phyloP scores from a whole-genome alignment of 139 green algal species.

The Closterium sp. region DNA sequence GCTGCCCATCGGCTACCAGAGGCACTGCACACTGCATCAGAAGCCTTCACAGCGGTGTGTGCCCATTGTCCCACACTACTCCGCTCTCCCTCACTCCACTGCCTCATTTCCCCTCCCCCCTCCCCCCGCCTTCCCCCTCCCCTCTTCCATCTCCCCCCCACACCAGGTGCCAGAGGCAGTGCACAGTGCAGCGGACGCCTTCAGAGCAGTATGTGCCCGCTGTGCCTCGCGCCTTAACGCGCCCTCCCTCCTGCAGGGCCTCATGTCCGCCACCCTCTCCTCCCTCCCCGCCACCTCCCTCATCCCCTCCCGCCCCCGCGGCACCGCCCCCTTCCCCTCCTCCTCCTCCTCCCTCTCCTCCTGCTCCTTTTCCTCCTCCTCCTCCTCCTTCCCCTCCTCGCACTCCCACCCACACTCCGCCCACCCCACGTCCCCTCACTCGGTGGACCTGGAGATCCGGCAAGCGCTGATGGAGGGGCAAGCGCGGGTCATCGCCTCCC shows the following conservation, averaged over 20 bases:
- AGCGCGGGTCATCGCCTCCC: slow-evolving; percentile 55
- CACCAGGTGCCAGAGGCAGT: slow-evolving; percentile 11
- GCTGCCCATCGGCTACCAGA: too few relatives aligned
- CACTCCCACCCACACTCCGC: not conserved
- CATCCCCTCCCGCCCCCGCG: not conserved
- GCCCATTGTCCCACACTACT: too few relatives aligned
- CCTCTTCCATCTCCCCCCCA: too few relatives aligned
- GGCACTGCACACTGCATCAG: too few relatives aligned
- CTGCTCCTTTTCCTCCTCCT: not conserved
- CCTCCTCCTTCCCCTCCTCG: not conserved
- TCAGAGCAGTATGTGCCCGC: slow-evolving; percentile 64
- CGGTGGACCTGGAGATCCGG: slow-evolving; percentile 49
- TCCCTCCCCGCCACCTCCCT: not conserved
- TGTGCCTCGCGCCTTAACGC: slow-evolving; percentile 41
- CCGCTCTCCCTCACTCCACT: too few relatives aligned
- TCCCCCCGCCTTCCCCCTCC: too few relatives aligned
- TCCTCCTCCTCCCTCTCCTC: not conserved
- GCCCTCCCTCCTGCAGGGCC: slow-evolving; percentile 2
- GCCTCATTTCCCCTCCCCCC: too few relatives aligned
- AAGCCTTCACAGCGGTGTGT: too few relatives aligned
- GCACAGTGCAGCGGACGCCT: slow-evolving; percentile 45
- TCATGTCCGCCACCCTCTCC: slow-evolving; percentile 12
- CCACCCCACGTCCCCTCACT: not conserved
- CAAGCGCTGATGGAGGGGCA: slow-evolving; percentile 64
- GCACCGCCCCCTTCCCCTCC: not conserved